phyloP scores from a whole-genome alignment of 768 basidiomycete genomes.

The Suillus clintonianus region DNA sequence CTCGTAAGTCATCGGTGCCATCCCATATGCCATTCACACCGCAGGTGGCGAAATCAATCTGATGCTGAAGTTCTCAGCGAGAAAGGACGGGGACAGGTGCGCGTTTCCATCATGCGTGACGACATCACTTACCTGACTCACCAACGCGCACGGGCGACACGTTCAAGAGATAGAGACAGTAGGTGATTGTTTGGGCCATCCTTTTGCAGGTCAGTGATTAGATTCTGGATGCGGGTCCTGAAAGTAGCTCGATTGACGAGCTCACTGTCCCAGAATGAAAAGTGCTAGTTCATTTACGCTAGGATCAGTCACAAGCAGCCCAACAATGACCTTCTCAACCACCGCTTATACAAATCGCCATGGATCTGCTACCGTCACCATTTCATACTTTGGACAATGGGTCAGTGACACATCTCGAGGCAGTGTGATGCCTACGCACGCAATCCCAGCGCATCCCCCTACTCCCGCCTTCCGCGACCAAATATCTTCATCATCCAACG shows the following conservation, averaged over 20 bases:
- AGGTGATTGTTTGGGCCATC: slow-evolving; percentile 49
- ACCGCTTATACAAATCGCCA: too few relatives aligned
- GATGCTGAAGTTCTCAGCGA: slow-evolving; percentile 29
- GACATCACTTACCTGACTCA: slow-evolving; percentile 11
- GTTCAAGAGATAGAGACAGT: slow-evolving; percentile 34
- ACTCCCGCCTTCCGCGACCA: too few relatives aligned
- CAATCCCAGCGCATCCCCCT: too few relatives aligned
- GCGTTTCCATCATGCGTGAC: slow-evolving; percentile 10
- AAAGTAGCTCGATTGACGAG: slow-evolving; percentile 51
- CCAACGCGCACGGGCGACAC: neutral
- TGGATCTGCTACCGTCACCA: too few relatives aligned
- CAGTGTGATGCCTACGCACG: too few relatives aligned
- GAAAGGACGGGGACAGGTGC: slow-evolving; percentile 35
- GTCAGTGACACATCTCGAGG: too few relatives aligned
- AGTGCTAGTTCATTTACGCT: slow-evolving; percentile 45
- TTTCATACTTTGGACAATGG: too few relatives aligned
- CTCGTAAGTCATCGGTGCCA: slow-evolving; percentile 75
- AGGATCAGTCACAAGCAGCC: neutral
- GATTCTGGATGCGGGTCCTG: slow-evolving; percentile 48
- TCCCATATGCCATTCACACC: slow-evolving; percentile 73
- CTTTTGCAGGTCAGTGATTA: slow-evolving; percentile 41
- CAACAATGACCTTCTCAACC: too few relatives aligned
- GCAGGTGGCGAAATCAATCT: slow-evolving; percentile 56
- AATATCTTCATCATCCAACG: too few relatives aligned
- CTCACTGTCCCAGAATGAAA: slow-evolving; percentile 65